phyloP scores from a whole-genome alignment of 2,329 filamentous ascomycete genomes.

The Didymella arachidicola region DNA sequence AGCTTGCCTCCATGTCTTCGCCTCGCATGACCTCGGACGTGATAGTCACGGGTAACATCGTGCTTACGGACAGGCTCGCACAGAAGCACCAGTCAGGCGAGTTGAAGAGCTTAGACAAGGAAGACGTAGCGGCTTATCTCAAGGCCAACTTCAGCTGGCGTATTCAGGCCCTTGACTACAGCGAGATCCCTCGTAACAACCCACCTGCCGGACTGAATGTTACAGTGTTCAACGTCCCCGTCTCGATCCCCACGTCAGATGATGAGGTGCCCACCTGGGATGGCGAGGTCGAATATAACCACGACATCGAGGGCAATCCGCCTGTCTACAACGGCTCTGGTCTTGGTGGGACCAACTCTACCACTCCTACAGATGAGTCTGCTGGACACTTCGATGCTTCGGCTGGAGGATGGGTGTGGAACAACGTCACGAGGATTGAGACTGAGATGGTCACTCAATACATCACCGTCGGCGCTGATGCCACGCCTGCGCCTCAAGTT shows the following conservation, averaged over 20 bases:
- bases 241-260: slow-evolving; percentile 35
- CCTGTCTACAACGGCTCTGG: slow-evolving; percentile 32
- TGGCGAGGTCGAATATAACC: slow-evolving; percentile 33
- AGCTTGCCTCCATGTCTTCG: slow-evolving; percentile 50
- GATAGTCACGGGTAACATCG: slow-evolving; percentile 53
- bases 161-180: slow-evolving; percentile 41
- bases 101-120: slow-evolving; percentile 34
- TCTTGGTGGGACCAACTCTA: slow-evolving; percentile 26
- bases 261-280: slow-evolving; percentile 39
- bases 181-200: slow-evolving; percentile 38
- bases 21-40: slow-evolving; percentile 47
- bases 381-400: slow-evolving; percentile 25
- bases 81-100: slow-evolving; percentile 36
- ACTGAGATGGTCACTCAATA: slow-evolving; percentile 21
- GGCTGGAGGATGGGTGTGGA: slow-evolving; percentile 27
- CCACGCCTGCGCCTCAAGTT: not conserved
- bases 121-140: slow-evolving; percentile 35
- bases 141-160: slow-evolving; percentile 44
- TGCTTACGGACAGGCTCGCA: slow-evolving; percentile 48
- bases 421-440: slow-evolving; percentile 20
- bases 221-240: slow-evolving; percentile 36
- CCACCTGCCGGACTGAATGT: slow-evolving; percentile 43
- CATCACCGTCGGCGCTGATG: slow-evolving; percentile 14
- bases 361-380: slow-evolving; percentile 17
- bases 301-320: slow-evolving; percentile 39